These are phyloP conservation scores for Fragaria nilgerrensis DNA, from an alignment of 306 rosid species.

Conservation along the genomic window DNA sequence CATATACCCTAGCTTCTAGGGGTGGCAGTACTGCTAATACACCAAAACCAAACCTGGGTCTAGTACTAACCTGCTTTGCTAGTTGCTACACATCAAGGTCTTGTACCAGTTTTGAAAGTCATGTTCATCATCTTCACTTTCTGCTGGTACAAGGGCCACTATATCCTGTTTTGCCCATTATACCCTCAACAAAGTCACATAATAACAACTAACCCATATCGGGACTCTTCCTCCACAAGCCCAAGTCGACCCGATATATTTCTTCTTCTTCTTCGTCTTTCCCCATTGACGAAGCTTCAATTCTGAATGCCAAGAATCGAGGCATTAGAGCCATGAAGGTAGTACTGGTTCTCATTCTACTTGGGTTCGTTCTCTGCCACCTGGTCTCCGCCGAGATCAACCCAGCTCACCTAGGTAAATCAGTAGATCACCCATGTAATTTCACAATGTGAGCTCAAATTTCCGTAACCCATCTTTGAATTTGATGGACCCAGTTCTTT, in stretches of 20 bases:
- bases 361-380: slow-evolving; percentile 29
- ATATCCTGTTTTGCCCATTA: too few species aligned
- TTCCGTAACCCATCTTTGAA: neutral
- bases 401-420: slow-evolving; percentile 57
- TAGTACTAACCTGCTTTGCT: too few species aligned
- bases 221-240: too few species aligned
- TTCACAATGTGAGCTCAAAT: neutral
- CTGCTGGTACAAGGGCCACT: too few species aligned
- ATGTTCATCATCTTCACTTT: too few species aligned
- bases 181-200: too few species aligned
- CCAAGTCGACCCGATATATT: too few species aligned
- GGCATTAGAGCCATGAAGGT: slow-evolving; percentile 36
- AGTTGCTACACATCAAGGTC: too few species aligned
- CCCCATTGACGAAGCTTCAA: neutral
- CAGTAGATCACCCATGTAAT: neutral
- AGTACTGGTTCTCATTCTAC: slow-evolving; percentile 25
- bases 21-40: slow-evolving; percentile 43
- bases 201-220: too few species aligned
- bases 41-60: slow-evolving; percentile 37
- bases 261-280: neutral
- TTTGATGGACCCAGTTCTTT: neutral
- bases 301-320: neutral
- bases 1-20: slow-evolving; percentile 59
- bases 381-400: slow-evolving; percentile 48
- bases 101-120: too few species aligned